Base-by-base conservation (phyloP, 169 alveolate genomes). In the Plasmodium inui region DNA sequence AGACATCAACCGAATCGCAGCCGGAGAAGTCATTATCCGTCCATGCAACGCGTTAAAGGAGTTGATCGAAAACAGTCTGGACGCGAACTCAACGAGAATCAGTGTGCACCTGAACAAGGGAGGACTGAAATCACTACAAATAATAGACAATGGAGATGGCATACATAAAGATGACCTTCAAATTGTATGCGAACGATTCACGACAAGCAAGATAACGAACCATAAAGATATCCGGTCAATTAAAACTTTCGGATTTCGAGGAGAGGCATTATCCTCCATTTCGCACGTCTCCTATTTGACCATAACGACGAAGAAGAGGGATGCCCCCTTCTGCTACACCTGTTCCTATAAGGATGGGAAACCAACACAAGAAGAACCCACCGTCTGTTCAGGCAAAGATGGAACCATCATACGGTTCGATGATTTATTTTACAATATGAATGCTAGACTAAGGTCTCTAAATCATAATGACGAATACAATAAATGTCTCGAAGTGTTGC, bases 31-130 rank as follows among this genome's bases (percentile, higher is more conserved):
- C 3, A 99, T 99, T 9, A 96, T 97, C 37, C 94, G 99, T 1
- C 99, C 99, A 9, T 96, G 98, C 57, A 98, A 98, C 46, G 99
- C 99, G 34, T 83, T 99, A 61, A 99, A 99, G 97, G 99, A 99
- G 96, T 95, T 99, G 44, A 92, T 99, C 5, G 99, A 99, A 93
- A 99, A 99, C 95, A 96, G 99, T 32, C 95, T 99, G 26, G 99
- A 99, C 97, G 99, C 99, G 8, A 98, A 98, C 50, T 96, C 99
- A 14, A 95, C 97, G 22, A 82, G 92, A 72, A 98, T 99, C 12
- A 76, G 94, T 78, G 96, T 99, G 9, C 96, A 96, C 71, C 67
- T 98, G 82, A 95, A 96, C 82, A 96, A 98, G 34, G 99, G 99
- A 53, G 99, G 99, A 9, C 83, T 99, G 53, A 98, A 97, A 83